Evolutionary conservation across 2,329 filamentous ascomycete genomes (phyloP), one percentile per base, ranked within the genome.

Genomic region (Fusarium domesticum): DNA sequence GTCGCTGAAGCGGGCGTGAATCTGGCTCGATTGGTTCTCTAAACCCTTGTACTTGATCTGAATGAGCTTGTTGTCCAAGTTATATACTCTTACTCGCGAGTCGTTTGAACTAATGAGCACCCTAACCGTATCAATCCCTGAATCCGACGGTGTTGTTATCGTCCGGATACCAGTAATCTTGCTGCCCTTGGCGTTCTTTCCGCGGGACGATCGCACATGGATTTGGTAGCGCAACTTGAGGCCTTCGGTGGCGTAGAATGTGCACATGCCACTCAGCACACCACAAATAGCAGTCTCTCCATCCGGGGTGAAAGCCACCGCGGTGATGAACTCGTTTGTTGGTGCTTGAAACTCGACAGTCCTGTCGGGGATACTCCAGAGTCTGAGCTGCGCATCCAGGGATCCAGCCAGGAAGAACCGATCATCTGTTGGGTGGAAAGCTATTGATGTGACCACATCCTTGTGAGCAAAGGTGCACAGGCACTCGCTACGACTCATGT

Each of bases 351-450:
- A 97, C 0, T 91, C 91, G 19, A 97, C 87, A n/a, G 78, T 83
- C 64, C 95, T 96, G 65, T 98, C 93, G 0, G 93, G 91, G 36
- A 98, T 98, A 62, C 90, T 96, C 93, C 93, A 98, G 2, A 98
- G 70, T 14, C 93, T 80, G 39, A 98, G 68, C 54, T 90, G 91
- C 1, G 85, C 86, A 63, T 98, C 93, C 6, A 97, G 75, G 1
- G 89, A 96, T 7, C 93, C 93, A 15, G 93, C 91, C 10, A 98
- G 75, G 66, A 98, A 98, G 71, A 98, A 98, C 0, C 93, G 85
- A 64, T 98, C 93, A 63, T 98, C 93, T 19, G 81, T 84, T 0
- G 93, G 93, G 63, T 98, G 93, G 56, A 98, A 98, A 30, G 89
- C 83, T 38, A 98, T 91, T 1, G 90, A 92, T 0, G 93, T 95